A percentile compares a stretch with the other conserved stretches of the same genome.
Conservation (phyloP, 768 basidiomycete genomes). For the Pisolithus microcarpus region DNA sequence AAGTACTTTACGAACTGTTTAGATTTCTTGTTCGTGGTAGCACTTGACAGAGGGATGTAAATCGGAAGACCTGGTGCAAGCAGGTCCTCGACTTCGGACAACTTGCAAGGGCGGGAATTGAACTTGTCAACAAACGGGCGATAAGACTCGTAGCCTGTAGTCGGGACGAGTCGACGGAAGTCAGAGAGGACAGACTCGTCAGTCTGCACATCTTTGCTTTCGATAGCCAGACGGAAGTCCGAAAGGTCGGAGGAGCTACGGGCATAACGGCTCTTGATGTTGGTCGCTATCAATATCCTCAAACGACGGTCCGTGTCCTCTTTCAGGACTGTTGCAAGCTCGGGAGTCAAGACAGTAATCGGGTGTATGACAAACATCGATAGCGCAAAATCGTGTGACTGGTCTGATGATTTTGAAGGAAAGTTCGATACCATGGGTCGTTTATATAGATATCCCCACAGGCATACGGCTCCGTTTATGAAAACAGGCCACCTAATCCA, state of each 20-base stretch:
- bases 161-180: conserved; percentile 12
- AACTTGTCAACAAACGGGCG: conserved; percentile 11
- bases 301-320: conserved; percentile 4
- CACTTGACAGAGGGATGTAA: conserved; percentile 14
- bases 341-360: neutral
- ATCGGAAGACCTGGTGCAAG: conserved; percentile 18
- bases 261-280: conserved; percentile 10
- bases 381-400: too few relatives aligned
- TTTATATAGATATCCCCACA: too few relatives aligned
- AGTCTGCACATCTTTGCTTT: conserved; percentile 2
- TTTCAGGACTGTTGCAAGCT: neutral
- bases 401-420: too few relatives aligned
- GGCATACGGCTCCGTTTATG: too few relatives aligned
- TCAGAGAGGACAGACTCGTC: conserved; percentile 5
- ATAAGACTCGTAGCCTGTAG: conserved; percentile 17
- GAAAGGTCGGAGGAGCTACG: conserved; percentile 8
- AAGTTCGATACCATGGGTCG: too few relatives aligned
- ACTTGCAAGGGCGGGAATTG: neutral
- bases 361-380: neutral
- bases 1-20: conserved; percentile 18
- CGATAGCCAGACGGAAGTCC: conserved; percentile 10
- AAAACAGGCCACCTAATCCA: too few relatives aligned
- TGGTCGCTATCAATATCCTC: conserved; percentile 7
- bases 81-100: conserved; percentile 14
- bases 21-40: conserved; percentile 12